A percentile compares a stretch with the other conserved stretches of the same genome.
These are phyloP conservation scores for Thozetella sp. DNA, from an alignment of 495 filamentous ascomycete species.

Conservation along the genomic window DNA sequence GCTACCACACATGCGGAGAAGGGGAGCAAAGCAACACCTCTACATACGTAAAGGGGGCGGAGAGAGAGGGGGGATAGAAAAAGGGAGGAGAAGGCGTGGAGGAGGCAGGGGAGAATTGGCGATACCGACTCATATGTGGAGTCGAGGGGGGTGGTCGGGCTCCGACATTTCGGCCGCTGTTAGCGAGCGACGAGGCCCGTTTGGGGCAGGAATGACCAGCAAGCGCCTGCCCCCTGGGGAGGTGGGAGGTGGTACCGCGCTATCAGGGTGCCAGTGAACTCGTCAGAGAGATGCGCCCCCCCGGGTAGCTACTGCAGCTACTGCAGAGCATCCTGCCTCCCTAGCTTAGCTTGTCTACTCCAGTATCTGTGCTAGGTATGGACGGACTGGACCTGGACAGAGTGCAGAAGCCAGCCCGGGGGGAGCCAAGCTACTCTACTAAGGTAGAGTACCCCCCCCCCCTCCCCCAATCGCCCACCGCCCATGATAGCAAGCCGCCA, in stretches of 20 bases:
- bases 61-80: neutral
- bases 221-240: neutral
- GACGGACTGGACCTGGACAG: no score
- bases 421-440: no score
- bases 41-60: no score
- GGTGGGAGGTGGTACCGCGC: neutral
- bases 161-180: neutral
- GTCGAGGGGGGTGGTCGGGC: neutral
- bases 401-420: no score
- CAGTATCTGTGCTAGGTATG: no score
- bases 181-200: neutral
- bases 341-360: no score
- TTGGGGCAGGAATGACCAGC: neutral
- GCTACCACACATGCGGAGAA: neutral
- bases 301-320: no score
- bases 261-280: neutral
- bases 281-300: no score
- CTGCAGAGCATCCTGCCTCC: no score
- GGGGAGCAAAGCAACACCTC: neutral
- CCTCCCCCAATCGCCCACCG: no score
- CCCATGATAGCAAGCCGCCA: neutral
- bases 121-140: slow-evolving; percentile 1
- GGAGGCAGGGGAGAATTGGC: neutral
- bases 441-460: no score
- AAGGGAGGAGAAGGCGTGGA: neutral